phyloP scores from a whole-genome alignment of 176 grass and related monocot genomes.

The Puya raimondii region DNA sequence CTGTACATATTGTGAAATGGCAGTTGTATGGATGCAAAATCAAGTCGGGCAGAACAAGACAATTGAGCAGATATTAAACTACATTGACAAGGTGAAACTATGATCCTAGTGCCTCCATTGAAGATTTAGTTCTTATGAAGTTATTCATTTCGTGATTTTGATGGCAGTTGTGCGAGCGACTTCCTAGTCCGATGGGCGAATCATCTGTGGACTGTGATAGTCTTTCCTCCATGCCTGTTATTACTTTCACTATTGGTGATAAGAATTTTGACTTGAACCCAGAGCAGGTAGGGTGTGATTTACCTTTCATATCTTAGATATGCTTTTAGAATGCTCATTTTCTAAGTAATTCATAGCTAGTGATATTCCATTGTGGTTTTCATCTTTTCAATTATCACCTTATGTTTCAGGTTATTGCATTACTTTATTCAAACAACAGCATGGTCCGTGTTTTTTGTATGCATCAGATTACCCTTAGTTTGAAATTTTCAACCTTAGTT shows the following conservation, averaged over 20 bases:
- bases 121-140: not conserved
- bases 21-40: constrained; percentile 41
- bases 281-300: constrained; percentile 31
- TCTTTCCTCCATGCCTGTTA: constrained; percentile 36
- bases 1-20: constrained; percentile 40
- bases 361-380: too few relatives aligned
- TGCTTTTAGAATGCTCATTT: too few relatives aligned
- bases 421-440: too few relatives aligned
- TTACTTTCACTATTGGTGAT: constrained; percentile 47
- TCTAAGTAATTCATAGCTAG: too few relatives aligned
- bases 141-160: not conserved
- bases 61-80: constrained; percentile 30
- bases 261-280: constrained; percentile 34
- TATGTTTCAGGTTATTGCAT: too few relatives aligned
- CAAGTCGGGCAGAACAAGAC: constrained; percentile 34
- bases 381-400: too few relatives aligned
- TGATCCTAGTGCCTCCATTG: constrained; percentile 2
- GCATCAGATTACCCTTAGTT: too few relatives aligned
- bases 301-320: not conserved
- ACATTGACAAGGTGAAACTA: constrained; percentile 33
- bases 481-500: too few relatives aligned
- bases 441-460: too few relatives aligned
- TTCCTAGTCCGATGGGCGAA: constrained; percentile 41
- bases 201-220: constrained; percentile 40
- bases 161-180: constrained; percentile 35